Evolutionary conservation across 1,284 basidiomycete species (phyloP), one percentile per base, ranked within the genome.

Genomic region (Neotropicomus parvogracilis): DNA sequence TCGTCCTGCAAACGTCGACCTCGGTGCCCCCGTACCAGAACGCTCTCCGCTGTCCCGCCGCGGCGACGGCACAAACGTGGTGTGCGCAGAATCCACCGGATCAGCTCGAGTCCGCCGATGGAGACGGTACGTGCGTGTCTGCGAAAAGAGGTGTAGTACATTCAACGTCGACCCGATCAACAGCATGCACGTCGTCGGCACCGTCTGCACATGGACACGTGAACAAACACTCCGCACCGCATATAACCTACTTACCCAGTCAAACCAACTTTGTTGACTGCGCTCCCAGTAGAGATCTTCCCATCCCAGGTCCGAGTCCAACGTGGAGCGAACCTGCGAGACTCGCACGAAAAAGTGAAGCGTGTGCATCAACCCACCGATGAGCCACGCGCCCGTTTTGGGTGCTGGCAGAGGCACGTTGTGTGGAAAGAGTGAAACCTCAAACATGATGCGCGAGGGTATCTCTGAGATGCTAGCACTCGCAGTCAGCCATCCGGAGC

Each of bases 401-500:
- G 81, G 75, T 20, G 78, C 67, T 1, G 88, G 88, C 1, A 87
- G 67, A 5, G 86, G 85, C 19, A 90, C 56, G 59, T 89, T 88
- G 57, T 85, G 71, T 24, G 87, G 87, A 62, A 90, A 87, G 41
- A 87, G 71, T 9, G 81, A 78, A 19, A 87, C 74, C 59, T 89
- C 78, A 59, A 88, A 88, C 26, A 82, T 79, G 40, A 89, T 77
- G 31, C 69, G 67, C 12, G 83, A 83, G 3, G 88, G 88, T 32
- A 88, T 70, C n/a, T 75, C 70, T 14, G 69, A 69, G 19, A 85
- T 70, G 54, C 84, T 88, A 53, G 6, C 35, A 17, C 34, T 27
- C 14, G 26, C 3, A 26, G 48, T 58, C 34, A 47, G 49, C 17
- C 24, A 31, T 39, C 14, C 11, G 7, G 28, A 4, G 31, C 31